These are phyloP conservation scores for Alternaria infectoria DNA, from an alignment of 2,329 filamentous ascomycete species.

Conservation along the genomic window DNA sequence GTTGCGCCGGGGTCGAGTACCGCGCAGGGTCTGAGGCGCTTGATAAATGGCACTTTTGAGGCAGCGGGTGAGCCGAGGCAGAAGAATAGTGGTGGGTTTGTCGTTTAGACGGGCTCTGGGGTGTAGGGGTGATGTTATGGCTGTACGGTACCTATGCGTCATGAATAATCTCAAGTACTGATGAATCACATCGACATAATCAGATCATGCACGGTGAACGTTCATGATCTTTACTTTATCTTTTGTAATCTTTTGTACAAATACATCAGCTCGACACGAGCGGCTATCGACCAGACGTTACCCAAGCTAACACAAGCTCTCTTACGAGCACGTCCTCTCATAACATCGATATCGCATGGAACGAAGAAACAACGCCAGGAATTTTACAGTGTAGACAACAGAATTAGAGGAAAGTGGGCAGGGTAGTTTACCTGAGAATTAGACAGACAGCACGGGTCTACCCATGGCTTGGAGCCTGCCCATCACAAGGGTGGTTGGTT, in stretches of 20 bases:
- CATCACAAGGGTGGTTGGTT: not conserved
- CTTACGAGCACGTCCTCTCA: not conserved
- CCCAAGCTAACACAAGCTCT: not conserved
- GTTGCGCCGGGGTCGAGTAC: conserved; percentile 68
- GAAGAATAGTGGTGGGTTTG: conserved; percentile 70
- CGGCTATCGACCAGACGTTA: not conserved
- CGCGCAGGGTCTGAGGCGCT: conserved; percentile 71
- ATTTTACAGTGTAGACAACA: conserved; percentile 2
- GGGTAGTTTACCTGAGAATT: conserved; percentile 5
- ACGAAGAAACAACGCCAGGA: not conserved
- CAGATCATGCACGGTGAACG: too few relatives aligned
- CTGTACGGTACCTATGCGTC: not conserved
- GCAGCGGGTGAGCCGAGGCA: conserved; percentile 79
- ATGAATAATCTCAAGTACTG: not conserved
- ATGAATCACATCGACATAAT: not conserved
- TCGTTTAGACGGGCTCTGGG: conserved; percentile 44
- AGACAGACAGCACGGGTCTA: not conserved
- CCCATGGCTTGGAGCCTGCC: not conserved
- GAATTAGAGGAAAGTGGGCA: not conserved
- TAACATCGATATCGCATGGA: not conserved
- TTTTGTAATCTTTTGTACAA: not conserved
- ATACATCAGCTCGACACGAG: not conserved
- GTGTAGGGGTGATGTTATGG: not conserved
- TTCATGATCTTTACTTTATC: not conserved
- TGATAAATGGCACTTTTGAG: conserved; percentile 73